Evolutionary conservation across 129 eudicot genomes (phyloP), one percentile per base, ranked within the genome.

Genomic region (Smallanthus sonchifolius): DNA sequence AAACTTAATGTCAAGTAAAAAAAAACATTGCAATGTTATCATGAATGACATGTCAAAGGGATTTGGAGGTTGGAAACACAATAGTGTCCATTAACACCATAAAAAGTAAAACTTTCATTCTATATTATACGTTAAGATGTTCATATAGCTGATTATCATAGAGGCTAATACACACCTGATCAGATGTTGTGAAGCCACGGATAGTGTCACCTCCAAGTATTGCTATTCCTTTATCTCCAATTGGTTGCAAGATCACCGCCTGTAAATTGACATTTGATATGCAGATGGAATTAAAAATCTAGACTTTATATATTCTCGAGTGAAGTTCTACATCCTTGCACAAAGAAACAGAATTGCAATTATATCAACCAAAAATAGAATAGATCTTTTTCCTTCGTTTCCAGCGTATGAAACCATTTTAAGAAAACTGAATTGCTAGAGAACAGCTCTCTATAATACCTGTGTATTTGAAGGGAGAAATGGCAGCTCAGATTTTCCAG

Each of bases 231-330:
- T 84, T 85, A 48, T 84, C 90, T 74, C 94, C 99, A 34, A 95
- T 83, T 24, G 99, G 96, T 72, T 95, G 99, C 88, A 91, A 84
- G 77, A 95, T 95, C 42, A 95, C 99, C 37, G 99, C 87, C 99
- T 94, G 81, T 69, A 66, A 24, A 67, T 59, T 35, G 10, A 68
- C 36, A 57, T 68, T 24, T 37, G 10, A 71, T 45, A 69, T 16
- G 37, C 57, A 72, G 35, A 79, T 66, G 16, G 40, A 43, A 52
- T 40, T 17, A 30, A 61, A 43, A 67, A 24, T 20, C 36, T 67
- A 39, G 55, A 40, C n/a, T 61, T 43, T 38, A 63, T 63, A 48
- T 20, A 61, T 32, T 49, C 10, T 48, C 8, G 14, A 19, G 15
- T 45, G 57, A 49, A 40, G 54, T 68, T 47, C 17, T 66, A 17